These are phyloP conservation scores for Flaveria trinervia DNA, from an alignment of 129 eudicot species.

Conservation along the genomic window DNA sequence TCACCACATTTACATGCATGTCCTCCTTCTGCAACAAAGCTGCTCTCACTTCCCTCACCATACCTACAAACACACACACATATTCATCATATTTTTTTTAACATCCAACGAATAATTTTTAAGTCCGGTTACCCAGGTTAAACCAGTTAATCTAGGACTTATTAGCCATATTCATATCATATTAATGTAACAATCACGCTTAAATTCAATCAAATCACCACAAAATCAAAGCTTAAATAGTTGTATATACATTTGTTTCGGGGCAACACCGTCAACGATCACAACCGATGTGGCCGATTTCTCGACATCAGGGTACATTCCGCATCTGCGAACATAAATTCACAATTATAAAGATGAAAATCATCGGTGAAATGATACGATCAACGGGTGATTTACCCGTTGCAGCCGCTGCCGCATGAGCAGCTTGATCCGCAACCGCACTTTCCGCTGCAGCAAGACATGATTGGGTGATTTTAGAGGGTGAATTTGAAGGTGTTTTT, in stretches of 20 bases:
- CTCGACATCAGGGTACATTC: conserved; percentile 80
- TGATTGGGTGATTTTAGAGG: conserved; percentile 31
- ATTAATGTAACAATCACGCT: not conserved
- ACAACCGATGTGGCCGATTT: conserved; percentile 39
- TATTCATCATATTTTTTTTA: not conserved
- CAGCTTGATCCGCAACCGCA: conserved; percentile 83
- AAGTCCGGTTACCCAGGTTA: too few species aligned
- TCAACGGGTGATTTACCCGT: conserved; percentile 36
- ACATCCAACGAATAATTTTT: too few species aligned
- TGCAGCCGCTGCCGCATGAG: conserved; percentile 73
- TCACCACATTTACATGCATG: conserved; percentile 57
- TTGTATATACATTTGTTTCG: conserved; percentile 43
- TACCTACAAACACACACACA: conserved; percentile 25
- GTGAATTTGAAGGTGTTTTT: conserved; percentile 6
- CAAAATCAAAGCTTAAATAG: not conserved
- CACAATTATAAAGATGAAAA: not conserved
- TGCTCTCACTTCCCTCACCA: conserved; percentile 50
- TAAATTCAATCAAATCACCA: not conserved
- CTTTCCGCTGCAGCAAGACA: conserved; percentile 73
- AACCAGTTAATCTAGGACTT: too few species aligned
- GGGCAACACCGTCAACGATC: conserved; percentile 69
- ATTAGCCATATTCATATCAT: not conserved
- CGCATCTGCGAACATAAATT: conserved; percentile 50
- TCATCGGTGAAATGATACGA: not conserved
- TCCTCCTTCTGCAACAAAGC: conserved; percentile 53